Conservation (phyloP, 176 grass and related monocot genomes). For the Bonia amplexicaulis region DNA sequence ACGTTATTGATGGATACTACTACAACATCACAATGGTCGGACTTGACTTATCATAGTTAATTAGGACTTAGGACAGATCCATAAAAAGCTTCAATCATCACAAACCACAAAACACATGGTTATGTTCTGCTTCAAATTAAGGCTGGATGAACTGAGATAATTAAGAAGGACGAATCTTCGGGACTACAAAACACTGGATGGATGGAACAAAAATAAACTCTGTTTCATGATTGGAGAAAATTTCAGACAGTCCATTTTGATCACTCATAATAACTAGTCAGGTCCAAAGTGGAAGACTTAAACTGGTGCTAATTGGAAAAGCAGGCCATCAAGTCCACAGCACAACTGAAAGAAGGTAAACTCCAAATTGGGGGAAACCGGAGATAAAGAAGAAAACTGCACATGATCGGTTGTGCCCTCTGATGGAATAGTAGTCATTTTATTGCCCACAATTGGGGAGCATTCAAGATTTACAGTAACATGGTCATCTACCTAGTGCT, state of each 20-base stretch:
- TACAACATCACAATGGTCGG: not conserved
- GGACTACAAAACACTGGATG: not conserved
- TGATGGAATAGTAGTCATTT: not conserved
- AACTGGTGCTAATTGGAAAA: not conserved
- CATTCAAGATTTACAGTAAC: slow-evolving; percentile 30
- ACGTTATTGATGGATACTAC: not conserved
- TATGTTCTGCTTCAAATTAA: not conserved
- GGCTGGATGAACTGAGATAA: not conserved
- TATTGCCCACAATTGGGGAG: slow-evolving; percentile 7
- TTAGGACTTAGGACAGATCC: not conserved
- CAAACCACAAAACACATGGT: not conserved
- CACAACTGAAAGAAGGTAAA: not conserved
- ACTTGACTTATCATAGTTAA: not conserved
- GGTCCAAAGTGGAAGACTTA: not conserved
- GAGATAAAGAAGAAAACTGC: not conserved
- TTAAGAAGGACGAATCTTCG: not conserved
- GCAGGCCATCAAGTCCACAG: not conserved
- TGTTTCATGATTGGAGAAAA: not conserved
- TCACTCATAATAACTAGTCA: not conserved
- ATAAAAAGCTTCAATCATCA: not conserved
- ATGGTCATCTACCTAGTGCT: slow-evolving; percentile 1
- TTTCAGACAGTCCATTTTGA: not conserved
- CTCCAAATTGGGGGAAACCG: not conserved
- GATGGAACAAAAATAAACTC: not conserved
- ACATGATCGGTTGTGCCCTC: not conserved